Conservation (phyloP, 2,329 filamentous ascomycete genomes). For the Cercospora beticola region DNA sequence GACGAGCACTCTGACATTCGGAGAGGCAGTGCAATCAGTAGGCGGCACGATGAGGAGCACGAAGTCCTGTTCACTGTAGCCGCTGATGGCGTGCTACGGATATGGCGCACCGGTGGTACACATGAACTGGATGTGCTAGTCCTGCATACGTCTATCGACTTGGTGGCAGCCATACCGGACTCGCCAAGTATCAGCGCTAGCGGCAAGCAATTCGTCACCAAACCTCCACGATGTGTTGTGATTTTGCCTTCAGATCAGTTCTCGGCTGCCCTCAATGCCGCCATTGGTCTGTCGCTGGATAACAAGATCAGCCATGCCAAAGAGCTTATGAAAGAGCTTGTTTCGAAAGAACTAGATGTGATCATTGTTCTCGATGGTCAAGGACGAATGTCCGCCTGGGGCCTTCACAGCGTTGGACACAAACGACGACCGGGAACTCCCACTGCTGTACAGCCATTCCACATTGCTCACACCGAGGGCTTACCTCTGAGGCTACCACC, state of each 20-base stretch:
- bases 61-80: conserved; percentile 91
- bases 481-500: conserved; percentile 36
- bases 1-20: conserved; percentile 64
- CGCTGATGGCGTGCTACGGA: conserved; percentile 72
- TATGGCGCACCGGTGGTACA: conserved; percentile 79
- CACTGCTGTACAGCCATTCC: conserved; percentile 67
- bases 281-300: conserved; percentile 44
- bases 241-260: conserved; percentile 82
- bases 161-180: conserved; percentile 63
- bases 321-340: conserved; percentile 81
- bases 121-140: conserved; percentile 70
- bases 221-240: conserved; percentile 65
- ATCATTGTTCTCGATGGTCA: conserved; percentile 80
- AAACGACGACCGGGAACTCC: conserved; percentile 53
- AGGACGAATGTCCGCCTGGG: conserved; percentile 89
- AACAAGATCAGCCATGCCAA: conserved; percentile 66
- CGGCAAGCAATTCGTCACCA: conserved; percentile 44
- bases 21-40: conserved; percentile 31
- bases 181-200: conserved; percentile 47
- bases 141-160: conserved; percentile 78
- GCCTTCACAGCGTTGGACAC: conserved; percentile 78
- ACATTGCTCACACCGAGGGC: conserved; percentile 74
- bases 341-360: conserved; percentile 81
- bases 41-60: conserved; percentile 49
- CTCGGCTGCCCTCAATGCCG: conserved; percentile 61